Evolutionary conservation across 1,284 basidiomycete species (phyloP), one percentile per base, ranked within the genome.

Genomic region (Schizophyllum commune): DNA sequence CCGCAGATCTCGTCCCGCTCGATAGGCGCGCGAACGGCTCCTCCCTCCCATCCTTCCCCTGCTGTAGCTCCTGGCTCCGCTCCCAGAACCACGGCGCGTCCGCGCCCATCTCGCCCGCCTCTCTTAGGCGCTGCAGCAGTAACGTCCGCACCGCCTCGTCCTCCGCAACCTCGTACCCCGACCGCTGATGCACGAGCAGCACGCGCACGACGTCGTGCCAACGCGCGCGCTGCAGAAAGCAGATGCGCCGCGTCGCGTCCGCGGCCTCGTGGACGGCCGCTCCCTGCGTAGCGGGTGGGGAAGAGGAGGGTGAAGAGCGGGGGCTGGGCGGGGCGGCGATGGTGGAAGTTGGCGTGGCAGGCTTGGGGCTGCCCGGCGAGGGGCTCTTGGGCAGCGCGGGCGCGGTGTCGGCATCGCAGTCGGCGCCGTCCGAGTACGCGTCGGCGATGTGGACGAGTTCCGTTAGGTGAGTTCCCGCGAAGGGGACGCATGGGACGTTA

Each of bases 401-500:
- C 39, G 39, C 39, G 17, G 39, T 17, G 17, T 55, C 22, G 17
- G 39, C 19, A 8, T 60, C 60, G 4, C 54, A 57, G 15, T 39
- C 61, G 39, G 61, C 63, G 61, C 81, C 77, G 59, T 80, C 76
- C 62, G 63, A 64, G 66, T 78, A 81, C 66, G 82, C 78, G 65
- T 84, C 82, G 62, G 79, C 73, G 63, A 83, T 79, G 66, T 83
- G 82, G 34, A 79, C 73, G 64, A 89, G 76, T 63, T 85, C 84
- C 32, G 81, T 81, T 56, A 90, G 74, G 71, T 82, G 86, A 77
- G 82, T 82, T 53, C 77, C 79, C 56, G 89, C 75, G 69, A 85
- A 86, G 1, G 87, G 88, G 15, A 90, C 78, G 66, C 85, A 88
- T 4, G 86, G 79, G 1, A 80, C 82, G n/a, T 84, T 79, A 3